phyloP scores from a whole-genome alignment of 2,329 filamentous ascomycete genomes.

The Cryoendolithus antarcticus region DNA sequence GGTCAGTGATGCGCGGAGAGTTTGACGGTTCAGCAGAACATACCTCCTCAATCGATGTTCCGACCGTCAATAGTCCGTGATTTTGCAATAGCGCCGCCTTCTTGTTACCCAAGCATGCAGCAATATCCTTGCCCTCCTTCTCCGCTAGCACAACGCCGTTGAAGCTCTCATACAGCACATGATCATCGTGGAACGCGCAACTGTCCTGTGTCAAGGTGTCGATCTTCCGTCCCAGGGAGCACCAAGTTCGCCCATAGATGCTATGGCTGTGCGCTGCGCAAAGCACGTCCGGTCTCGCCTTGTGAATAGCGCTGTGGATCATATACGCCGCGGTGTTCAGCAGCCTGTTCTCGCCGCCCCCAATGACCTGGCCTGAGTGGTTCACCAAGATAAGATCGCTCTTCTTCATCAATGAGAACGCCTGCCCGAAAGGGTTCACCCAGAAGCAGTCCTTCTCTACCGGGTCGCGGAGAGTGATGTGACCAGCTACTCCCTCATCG shows the following conservation, averaged over 20 bases:
- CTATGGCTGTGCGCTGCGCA: slow-evolving; percentile 29
- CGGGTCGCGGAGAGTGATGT: slow-evolving; percentile 31
- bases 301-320: slow-evolving; percentile 32
- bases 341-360: slow-evolving; percentile 22
- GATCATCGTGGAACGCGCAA: slow-evolving; percentile 26
- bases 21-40: neutral
- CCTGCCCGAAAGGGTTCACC: slow-evolving; percentile 28
- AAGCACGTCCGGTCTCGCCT: slow-evolving; percentile 30
- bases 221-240: slow-evolving; percentile 24
- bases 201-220: slow-evolving; percentile 31
- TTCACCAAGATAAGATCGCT: slow-evolving; percentile 35
- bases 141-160: slow-evolving; percentile 33
- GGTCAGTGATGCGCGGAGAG: neutral
- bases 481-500: slow-evolving; percentile 28
- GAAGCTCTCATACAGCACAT: slow-evolving; percentile 28
- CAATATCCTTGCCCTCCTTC: slow-evolving; percentile 33
- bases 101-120: slow-evolving; percentile 25
- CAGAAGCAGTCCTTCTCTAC: slow-evolving; percentile 24
- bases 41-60: slow-evolving; percentile 21
- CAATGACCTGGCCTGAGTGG: slow-evolving; percentile 29
- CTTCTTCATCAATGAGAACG: slow-evolving; percentile 29
- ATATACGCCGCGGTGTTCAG: slow-evolving; percentile 33
- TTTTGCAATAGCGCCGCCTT: slow-evolving; percentile 31
- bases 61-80: slow-evolving; percentile 34
- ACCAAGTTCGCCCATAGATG: slow-evolving; percentile 27